Evolutionary conservation across 1,284 basidiomycete genomes (phyloP).

Genomic region (Leccinum fallax): DNA sequence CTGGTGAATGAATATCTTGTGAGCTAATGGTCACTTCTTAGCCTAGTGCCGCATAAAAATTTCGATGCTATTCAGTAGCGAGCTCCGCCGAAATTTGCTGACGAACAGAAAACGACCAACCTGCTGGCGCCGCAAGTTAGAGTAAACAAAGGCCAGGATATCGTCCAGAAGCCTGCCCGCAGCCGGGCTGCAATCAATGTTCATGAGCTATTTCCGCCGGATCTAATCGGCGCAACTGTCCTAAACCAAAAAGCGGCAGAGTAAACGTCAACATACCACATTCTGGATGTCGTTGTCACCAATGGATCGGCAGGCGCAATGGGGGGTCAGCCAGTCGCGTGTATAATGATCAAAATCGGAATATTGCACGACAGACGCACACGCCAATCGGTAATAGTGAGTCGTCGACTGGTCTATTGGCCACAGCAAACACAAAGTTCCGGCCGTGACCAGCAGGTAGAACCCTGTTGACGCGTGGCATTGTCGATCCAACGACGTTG

Average conservation of each 20-base stretch:
- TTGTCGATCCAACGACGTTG: slow-evolving; percentile 21
- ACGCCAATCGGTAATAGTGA: not conserved
- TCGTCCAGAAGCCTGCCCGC: slow-evolving; percentile 1
- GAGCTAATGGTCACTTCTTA: not conserved
- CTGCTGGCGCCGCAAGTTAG: not conserved
- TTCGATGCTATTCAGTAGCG: not conserved
- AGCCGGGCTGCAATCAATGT: slow-evolving; percentile 13
- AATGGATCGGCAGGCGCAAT: slow-evolving; percentile 3
- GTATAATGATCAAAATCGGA: not conserved
- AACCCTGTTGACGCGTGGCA: slow-evolving; percentile 5
- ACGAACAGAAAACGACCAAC: not conserved
- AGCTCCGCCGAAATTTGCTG: slow-evolving; percentile 2
- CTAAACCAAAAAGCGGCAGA: slow-evolving; percentile 11
- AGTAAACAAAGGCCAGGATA: slow-evolving; percentile 12
- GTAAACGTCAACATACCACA: slow-evolving; percentile 15
- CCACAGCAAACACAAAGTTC: slow-evolving; percentile 6
- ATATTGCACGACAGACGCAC: not conserved
- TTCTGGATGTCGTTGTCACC: slow-evolving; percentile 6
- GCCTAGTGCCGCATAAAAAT: not conserved
- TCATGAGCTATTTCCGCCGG: slow-evolving; percentile 29
- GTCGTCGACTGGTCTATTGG: not conserved
- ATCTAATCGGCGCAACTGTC: slow-evolving; percentile 26
- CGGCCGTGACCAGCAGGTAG: not conserved
- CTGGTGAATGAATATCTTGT: not conserved
- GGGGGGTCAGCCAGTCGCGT: slow-evolving; percentile 4